phyloP scores from a whole-genome alignment of 2,329 filamentous ascomycete genomes.

The Trichoderma gracile region DNA sequence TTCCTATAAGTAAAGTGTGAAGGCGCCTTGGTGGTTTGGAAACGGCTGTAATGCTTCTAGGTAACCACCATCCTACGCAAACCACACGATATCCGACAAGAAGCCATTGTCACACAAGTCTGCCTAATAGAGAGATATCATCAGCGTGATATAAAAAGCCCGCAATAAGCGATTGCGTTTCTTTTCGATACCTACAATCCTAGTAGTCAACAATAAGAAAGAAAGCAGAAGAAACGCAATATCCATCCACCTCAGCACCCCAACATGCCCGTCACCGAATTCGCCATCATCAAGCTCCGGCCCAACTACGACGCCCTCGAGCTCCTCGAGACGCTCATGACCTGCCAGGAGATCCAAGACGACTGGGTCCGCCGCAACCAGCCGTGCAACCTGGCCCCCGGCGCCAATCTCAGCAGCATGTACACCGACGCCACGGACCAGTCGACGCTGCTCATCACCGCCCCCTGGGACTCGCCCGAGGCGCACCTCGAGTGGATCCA shows the following conservation, averaged over 20 bases:
- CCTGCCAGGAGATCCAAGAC: conserved; percentile 41
- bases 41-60: neutral
- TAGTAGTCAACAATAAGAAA: neutral
- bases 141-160: neutral
- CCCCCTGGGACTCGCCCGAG: conserved; percentile 47
- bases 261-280: conserved; percentile 45
- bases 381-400: conserved; percentile 38
- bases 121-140: conserved; percentile 8
- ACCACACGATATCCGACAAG: neutral
- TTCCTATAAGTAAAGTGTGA: conserved; percentile 2
- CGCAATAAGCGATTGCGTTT: neutral
- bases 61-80: conserved; percentile 13
- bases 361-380: conserved; percentile 44
- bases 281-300: conserved; percentile 41
- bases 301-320: conserved; percentile 36
- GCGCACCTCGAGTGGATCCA: conserved; percentile 48
- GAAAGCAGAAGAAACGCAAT: neutral
- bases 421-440: conserved; percentile 41
- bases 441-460: conserved; percentile 45
- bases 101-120: conserved; percentile 5
- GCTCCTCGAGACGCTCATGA: conserved; percentile 38
- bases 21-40: neutral
- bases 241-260: neutral
- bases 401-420: conserved; percentile 40
- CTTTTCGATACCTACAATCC: neutral